Evolutionary conservation across 768 basidiomycete species (phyloP).

Genomic region (Clitopilus hobsonii): DNA sequence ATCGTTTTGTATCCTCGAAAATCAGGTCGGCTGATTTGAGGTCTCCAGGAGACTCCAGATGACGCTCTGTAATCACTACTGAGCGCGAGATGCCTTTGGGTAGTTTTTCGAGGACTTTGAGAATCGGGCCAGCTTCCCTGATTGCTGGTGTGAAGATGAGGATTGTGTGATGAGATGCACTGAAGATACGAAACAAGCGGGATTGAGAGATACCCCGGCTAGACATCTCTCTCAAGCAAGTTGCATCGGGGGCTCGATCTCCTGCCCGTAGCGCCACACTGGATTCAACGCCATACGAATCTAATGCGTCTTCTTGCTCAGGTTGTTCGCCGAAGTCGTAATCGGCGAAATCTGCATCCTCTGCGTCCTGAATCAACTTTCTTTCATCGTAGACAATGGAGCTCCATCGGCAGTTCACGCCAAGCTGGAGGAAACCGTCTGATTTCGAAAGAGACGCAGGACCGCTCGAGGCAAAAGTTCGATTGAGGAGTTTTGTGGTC

Average conservation of each 20-base stretch:
- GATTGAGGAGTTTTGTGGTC: constrained; percentile 25
- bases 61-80: constrained; percentile 9
- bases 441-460: background rate
- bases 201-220: constrained; percentile 5
- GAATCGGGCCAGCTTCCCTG: too few species aligned
- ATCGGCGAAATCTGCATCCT: constrained; percentile 10
- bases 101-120: too few species aligned
- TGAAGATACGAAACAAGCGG: constrained; percentile 23
- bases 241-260: constrained; percentile 42
- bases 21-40: constrained; percentile 7
- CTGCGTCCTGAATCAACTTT: constrained; percentile 7
- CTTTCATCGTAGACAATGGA: constrained; percentile 30
- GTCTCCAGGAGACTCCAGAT: background rate
- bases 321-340: constrained; percentile 12
- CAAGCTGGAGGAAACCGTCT: constrained; percentile 28
- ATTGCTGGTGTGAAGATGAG: constrained; percentile 24
- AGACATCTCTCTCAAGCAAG: constrained; percentile 13
- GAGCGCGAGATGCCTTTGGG: constrained; percentile 12
- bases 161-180: constrained; percentile 25
- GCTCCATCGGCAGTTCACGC: constrained; percentile 42
- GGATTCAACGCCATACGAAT: constrained; percentile 19
- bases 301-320: constrained; percentile 5
- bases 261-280: constrained; percentile 29
- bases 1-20: constrained; percentile 19
- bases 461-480: constrained; percentile 12